phyloP scores from a whole-genome alignment of 176 grass and related monocot species.

The Aegilops longissima region DNA sequence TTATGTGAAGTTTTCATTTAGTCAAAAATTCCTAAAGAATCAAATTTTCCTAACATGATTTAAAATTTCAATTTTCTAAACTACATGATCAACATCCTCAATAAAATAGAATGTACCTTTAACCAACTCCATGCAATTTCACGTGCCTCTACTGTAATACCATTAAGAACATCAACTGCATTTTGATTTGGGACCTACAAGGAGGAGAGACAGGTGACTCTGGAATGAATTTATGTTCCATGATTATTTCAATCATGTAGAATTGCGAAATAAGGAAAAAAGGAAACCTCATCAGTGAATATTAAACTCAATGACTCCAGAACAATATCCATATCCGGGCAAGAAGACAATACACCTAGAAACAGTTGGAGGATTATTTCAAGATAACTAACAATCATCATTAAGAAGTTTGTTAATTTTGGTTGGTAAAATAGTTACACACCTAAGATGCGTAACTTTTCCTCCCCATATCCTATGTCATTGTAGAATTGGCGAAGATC shows the following conservation, averaged over 20 bases:
- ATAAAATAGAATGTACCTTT: constrained; percentile 44
- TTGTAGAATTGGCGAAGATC: constrained; percentile 66
- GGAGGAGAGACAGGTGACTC: constrained; percentile 8
- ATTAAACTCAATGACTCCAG: constrained; percentile 68
- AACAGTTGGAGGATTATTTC: constrained; percentile 28
- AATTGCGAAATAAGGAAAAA: no score
- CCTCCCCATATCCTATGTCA: constrained; percentile 39
- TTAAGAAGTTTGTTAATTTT: background rate
- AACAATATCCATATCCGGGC: constrained; percentile 61
- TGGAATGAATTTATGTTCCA: background rate
- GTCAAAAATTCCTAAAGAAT: background rate
- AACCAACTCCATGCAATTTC: constrained; percentile 71
- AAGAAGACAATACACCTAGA: constrained; percentile 44
- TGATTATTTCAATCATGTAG: no score
- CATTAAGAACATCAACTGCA: constrained; percentile 44
- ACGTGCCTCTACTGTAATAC: constrained; percentile 43
- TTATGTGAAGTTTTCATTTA: background rate
- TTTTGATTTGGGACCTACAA: constrained; percentile 67
- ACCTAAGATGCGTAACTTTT: constrained; percentile 64
- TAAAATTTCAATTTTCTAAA: background rate
- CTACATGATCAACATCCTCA: background rate
- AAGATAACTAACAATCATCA: background rate
- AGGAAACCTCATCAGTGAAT: constrained; percentile 54
- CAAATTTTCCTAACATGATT: background rate
- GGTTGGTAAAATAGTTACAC: constrained; percentile 2